Evolutionary conservation across 1,284 basidiomycete genomes (phyloP).

Genomic region (Chiua sp.): DNA sequence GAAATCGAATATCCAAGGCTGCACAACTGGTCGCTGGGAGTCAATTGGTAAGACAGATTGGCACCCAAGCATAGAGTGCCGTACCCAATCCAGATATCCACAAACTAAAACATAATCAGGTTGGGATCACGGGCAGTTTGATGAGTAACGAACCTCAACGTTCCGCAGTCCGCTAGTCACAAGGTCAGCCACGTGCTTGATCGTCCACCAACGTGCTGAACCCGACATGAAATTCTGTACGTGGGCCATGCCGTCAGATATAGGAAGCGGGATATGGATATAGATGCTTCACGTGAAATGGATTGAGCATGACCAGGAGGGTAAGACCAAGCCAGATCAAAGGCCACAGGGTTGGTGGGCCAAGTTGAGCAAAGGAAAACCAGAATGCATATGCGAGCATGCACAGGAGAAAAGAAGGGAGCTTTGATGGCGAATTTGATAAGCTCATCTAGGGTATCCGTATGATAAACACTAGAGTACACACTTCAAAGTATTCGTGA

Average conservation of each 20-base stretch:
- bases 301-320: conserved; percentile 71
- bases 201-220: conserved; percentile 75
- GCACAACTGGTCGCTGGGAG: conserved; percentile 78
- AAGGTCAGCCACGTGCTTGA: conserved; percentile 65
- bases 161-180: conserved; percentile 72
- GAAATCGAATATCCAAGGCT: conserved; percentile 77
- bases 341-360: conserved; percentile 70
- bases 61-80: conserved; percentile 26
- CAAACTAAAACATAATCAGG: conserved; percentile 50
- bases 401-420: conserved; percentile 79
- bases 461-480: conserved; percentile 16
- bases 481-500: conserved; percentile 83
- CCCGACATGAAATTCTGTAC: conserved; percentile 29
- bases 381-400: conserved; percentile 83
- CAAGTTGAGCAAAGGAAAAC: conserved; percentile 77
- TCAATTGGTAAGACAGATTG: conserved; percentile 2
- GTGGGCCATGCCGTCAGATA: neutral
- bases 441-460: neutral
- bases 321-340: conserved; percentile 82
- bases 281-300: conserved; percentile 66
- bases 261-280: neutral
- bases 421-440: conserved; percentile 44
- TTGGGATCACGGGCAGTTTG: neutral
- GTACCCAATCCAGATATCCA: conserved; percentile 84
- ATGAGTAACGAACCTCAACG: conserved; percentile 65